Conservation (phyloP, 495 filamentous ascomycete species). For the Mytilinidion resinicola region DNA sequence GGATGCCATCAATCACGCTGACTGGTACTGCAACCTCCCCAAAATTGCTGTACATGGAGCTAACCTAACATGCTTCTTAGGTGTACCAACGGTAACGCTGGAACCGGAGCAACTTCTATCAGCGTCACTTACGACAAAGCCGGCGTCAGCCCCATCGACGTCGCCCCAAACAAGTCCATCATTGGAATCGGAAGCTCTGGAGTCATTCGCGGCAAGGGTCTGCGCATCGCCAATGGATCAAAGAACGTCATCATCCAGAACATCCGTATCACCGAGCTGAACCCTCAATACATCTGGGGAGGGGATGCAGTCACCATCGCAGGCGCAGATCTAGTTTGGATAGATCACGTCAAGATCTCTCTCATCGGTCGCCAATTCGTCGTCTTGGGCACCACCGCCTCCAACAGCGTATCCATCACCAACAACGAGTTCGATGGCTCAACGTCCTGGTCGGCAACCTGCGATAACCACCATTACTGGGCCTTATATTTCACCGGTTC, state of each 20-base stretch:
- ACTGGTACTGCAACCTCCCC: slow-evolving; percentile 9
- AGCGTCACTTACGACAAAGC: slow-evolving; percentile 36
- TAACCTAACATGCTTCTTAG: neutral
- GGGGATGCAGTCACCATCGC: slow-evolving; percentile 37
- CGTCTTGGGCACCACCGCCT: slow-evolving; percentile 39
- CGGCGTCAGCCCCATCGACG: slow-evolving; percentile 30
- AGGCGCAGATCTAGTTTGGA: slow-evolving; percentile 35
- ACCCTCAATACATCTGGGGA: slow-evolving; percentile 40
- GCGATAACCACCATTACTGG: slow-evolving; percentile 46
- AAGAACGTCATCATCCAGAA: slow-evolving; percentile 38
- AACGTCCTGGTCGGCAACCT: slow-evolving; percentile 40
- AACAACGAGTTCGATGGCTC: slow-evolving; percentile 44
- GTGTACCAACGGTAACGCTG: neutral
- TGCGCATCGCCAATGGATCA: slow-evolving; percentile 35
- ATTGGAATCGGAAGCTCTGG: slow-evolving; percentile 34
- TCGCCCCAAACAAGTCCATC: slow-evolving; percentile 36
- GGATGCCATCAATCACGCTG: slow-evolving; percentile 20
- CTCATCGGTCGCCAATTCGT: slow-evolving; percentile 4
- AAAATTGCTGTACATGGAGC: neutral
- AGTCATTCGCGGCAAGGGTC: slow-evolving; percentile 37
- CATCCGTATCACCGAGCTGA: slow-evolving; percentile 30
- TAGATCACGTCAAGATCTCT: slow-evolving; percentile 37
- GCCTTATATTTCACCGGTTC: slow-evolving; percentile 40
- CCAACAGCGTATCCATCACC: slow-evolving; percentile 43
- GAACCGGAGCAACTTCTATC: neutral